Percentiles rank a stretch among this genome's conserved stretches.
Evolutionary conservation across 202 grass and related monocot species (phyloP).

Genomic region (Carex sylvatica): DNA sequence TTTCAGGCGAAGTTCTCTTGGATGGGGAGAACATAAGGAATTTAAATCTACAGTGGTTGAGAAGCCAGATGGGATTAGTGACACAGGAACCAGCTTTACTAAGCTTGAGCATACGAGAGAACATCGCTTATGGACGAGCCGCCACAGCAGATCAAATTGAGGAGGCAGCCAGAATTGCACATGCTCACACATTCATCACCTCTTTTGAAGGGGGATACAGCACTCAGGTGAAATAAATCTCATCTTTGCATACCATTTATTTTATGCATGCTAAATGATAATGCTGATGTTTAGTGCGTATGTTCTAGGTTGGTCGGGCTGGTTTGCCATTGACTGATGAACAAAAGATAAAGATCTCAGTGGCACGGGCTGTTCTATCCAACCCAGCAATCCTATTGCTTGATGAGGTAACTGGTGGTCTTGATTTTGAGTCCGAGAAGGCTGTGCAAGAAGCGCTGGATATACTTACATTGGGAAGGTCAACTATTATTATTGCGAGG

Average conservation of each 20-base stretch:
- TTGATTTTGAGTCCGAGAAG: slow-evolving; percentile 97
- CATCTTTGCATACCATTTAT: slow-evolving; percentile 18
- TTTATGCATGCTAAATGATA: background rate
- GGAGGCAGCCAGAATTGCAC: slow-evolving; percentile 92
- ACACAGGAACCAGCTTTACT: slow-evolving; percentile 94
- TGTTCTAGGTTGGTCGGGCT: slow-evolving; percentile 72
- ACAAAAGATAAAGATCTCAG: slow-evolving; percentile 96
- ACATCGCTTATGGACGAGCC: slow-evolving; percentile 91
- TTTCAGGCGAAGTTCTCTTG: slow-evolving; percentile 92
- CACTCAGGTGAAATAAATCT: slow-evolving; percentile 57
- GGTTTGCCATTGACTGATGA: slow-evolving; percentile 85
- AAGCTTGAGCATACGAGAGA: slow-evolving; percentile 96
- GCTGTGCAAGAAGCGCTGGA: slow-evolving; percentile 91
- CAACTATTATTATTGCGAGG: slow-evolving; percentile 96
- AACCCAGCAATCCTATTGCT: slow-evolving; percentile 91
- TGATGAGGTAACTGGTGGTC: slow-evolving; percentile 92
- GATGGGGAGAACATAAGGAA: slow-evolving; percentile 98
- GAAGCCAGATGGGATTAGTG: slow-evolving; percentile 98
- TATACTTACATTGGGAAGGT: slow-evolving; percentile 84
- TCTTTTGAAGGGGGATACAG: slow-evolving; percentile 90
- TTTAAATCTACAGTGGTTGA: slow-evolving; percentile 86
- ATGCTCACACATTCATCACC: slow-evolving; percentile 94
- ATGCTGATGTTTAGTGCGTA: background rate
- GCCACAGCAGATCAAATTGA: slow-evolving; percentile 88
- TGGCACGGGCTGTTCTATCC: slow-evolving; percentile 95